These are phyloP conservation scores for Selenicereus undatus DNA, from an alignment of 148 eudicot species.

Conservation along the genomic window DNA sequence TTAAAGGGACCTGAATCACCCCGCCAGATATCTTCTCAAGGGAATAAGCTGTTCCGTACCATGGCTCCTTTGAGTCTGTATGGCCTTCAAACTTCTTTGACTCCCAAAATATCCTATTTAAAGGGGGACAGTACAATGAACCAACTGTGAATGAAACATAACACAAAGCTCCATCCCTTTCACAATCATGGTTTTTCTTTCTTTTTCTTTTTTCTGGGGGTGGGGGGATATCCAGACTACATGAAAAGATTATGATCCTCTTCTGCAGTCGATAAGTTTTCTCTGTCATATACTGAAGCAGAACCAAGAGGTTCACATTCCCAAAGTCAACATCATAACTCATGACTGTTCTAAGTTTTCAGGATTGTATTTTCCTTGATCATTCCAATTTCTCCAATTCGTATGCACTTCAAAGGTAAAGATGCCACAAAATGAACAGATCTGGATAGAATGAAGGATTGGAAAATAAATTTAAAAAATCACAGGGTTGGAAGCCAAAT, in stretches of 20 bases:
- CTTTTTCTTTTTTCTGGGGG: background rate
- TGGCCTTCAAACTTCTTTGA: slow-evolving; percentile 83
- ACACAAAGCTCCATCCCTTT: background rate
- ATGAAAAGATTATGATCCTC: background rate
- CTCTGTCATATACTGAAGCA: background rate
- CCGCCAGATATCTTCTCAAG: slow-evolving; percentile 53
- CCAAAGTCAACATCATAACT: background rate
- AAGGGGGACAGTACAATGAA: background rate
- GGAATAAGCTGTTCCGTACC: slow-evolving; percentile 91
- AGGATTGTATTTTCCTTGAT: background rate
- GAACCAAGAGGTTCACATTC: background rate
- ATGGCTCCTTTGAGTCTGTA: slow-evolving; percentile 65
- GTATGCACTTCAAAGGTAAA: background rate
- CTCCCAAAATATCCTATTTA: slow-evolving; percentile 82
- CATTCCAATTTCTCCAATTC: background rate
- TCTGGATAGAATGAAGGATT: background rate
- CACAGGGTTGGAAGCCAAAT: background rate
- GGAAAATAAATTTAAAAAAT: background rate
- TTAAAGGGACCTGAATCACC: slow-evolving; percentile 61
- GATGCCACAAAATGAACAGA: background rate
- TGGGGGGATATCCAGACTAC: background rate
- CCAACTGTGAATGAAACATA: slow-evolving; percentile 6
- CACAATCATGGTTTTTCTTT: background rate
- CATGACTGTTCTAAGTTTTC: background rate
- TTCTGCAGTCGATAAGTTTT: background rate